Conservation (phyloP, 2,329 filamentous ascomycete genomes). For the Samsoniella hepiali region DNA sequence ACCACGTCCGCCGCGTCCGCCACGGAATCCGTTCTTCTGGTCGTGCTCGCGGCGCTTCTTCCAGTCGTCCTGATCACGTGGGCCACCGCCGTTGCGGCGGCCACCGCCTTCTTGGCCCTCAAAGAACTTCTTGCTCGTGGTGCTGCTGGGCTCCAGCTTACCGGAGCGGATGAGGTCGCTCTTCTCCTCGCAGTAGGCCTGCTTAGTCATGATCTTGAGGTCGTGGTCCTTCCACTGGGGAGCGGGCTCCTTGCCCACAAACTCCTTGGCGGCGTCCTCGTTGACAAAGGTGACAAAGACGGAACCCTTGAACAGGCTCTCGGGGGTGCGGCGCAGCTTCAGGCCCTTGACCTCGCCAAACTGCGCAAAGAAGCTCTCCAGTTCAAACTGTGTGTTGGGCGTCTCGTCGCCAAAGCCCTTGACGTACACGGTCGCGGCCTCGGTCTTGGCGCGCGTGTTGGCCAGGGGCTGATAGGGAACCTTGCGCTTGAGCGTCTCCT, state of each 20-base stretch:
- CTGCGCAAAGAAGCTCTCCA: constrained; percentile 85
- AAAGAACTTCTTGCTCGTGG: constrained; percentile 43
- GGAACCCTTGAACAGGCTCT: constrained; percentile 86
- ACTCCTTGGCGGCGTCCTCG: constrained; percentile 74
- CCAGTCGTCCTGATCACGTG: constrained; percentile 56
- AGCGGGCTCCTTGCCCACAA: constrained; percentile 74
- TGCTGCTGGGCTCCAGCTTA: constrained; percentile 58
- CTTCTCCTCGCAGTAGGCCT: constrained; percentile 80
- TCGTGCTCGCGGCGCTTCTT: constrained; percentile 62
- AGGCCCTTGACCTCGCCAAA: constrained; percentile 78
- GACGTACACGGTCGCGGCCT: constrained; percentile 77
- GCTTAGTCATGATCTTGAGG: constrained; percentile 82
- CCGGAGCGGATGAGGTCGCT: constrained; percentile 67
- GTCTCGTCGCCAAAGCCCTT: constrained; percentile 90
- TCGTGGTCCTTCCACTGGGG: constrained; percentile 81
- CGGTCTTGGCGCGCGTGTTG: constrained; percentile 61
- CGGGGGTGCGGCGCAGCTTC: constrained; percentile 74
- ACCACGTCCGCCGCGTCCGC: constrained; percentile 43
- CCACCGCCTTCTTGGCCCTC: constrained; percentile 44
- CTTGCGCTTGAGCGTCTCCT: constrained; percentile 75
- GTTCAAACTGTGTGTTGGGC: constrained; percentile 84
- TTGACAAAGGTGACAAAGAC: constrained; percentile 90
- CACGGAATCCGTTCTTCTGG: constrained; percentile 57
- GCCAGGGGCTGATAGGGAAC: constrained; percentile 58
- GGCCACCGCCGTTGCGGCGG: constrained; percentile 38